phyloP scores from a whole-genome alignment of 495 filamentous ascomycete genomes.

The Penicillium paradoxum region DNA sequence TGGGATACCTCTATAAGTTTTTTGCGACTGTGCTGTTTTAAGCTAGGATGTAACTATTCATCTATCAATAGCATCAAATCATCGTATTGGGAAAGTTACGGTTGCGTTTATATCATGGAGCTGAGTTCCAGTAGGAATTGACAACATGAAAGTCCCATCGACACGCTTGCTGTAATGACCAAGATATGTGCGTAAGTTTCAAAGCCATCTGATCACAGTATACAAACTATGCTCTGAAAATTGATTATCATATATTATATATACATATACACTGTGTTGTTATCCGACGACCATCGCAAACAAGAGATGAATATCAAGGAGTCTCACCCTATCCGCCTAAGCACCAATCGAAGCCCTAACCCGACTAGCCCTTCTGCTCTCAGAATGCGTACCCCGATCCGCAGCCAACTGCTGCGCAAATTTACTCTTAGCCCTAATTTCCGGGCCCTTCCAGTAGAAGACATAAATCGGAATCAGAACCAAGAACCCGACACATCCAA shows the following conservation, averaged over 20 bases:
- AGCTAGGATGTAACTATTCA: constrained; percentile 14
- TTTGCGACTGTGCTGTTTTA: constrained; percentile 9
- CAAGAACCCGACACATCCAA: constrained; percentile 38
- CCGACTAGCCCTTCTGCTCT: constrained; percentile 5
- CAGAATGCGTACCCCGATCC: constrained; percentile 15
- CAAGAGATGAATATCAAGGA: not conserved
- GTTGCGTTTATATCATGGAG: too few relatives aligned
- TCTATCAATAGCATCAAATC: constrained; percentile 11
- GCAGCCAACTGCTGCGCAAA: constrained; percentile 35
- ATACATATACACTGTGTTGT: not conserved
- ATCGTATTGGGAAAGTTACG: not conserved
- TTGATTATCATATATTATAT: not conserved
- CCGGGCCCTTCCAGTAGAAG: constrained; percentile 48
- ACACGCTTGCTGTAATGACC: too few relatives aligned
- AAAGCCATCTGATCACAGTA: too few relatives aligned
- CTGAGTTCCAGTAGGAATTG: too few relatives aligned
- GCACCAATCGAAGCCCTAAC: not conserved
- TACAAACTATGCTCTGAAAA: too few relatives aligned
- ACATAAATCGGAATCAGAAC: constrained; percentile 45
- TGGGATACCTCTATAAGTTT: constrained; percentile 26
- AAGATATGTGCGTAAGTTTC: too few relatives aligned
- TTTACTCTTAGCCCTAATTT: constrained; percentile 41
- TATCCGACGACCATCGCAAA: not conserved
- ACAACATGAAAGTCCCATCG: too few relatives aligned
- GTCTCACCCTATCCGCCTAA: not conserved